phyloP scores from a whole-genome alignment of 1,284 basidiomycete species.

The Hypsizygus ulmarius region DNA sequence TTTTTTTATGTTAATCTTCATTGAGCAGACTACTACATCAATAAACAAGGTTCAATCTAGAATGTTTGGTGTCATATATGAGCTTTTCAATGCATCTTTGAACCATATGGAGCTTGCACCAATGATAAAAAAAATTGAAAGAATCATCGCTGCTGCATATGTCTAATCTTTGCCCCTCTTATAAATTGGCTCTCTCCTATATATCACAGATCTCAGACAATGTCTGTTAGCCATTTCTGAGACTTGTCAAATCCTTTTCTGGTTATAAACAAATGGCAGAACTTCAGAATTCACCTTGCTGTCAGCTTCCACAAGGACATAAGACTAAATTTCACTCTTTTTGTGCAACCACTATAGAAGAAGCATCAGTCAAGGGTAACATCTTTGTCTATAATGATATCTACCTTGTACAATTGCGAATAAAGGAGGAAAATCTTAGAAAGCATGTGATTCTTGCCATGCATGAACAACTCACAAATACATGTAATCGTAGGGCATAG shows the following conservation, averaged over 20 bases:
- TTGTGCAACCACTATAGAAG: slow-evolving; percentile 23
- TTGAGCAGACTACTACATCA: slow-evolving; percentile 24
- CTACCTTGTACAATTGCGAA: slow-evolving; percentile 21
- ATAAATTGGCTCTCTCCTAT: slow-evolving; percentile 1
- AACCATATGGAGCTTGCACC: slow-evolving; percentile 23
- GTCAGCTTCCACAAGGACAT: slow-evolving; percentile 15
- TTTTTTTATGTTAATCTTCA: no score
- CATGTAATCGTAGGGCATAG: slow-evolving; percentile 13
- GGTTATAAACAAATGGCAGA: not conserved
- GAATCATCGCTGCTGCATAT: slow-evolving; percentile 15
- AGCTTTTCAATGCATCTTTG: slow-evolving; percentile 11
- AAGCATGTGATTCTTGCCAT: slow-evolving; percentile 19
- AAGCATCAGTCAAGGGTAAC: slow-evolving; percentile 24
- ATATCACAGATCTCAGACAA: slow-evolving; percentile 10
- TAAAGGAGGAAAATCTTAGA: slow-evolving; percentile 9
- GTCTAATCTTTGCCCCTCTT: slow-evolving; percentile 11
- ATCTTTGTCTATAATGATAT: slow-evolving; percentile 21
- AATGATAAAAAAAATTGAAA: not conserved
- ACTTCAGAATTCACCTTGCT: slow-evolving; percentile 18
- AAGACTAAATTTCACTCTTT: slow-evolving; percentile 19
- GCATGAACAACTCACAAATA: slow-evolving; percentile 28
- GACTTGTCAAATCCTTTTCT: slow-evolving; percentile 13
- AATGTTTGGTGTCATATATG: slow-evolving; percentile 26
- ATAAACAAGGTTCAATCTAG: slow-evolving; percentile 30
- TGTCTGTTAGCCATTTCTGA: slow-evolving; percentile 11